Base-by-base conservation (phyloP, 177 flowering plant species). In the Vitis hybrid region DNA sequence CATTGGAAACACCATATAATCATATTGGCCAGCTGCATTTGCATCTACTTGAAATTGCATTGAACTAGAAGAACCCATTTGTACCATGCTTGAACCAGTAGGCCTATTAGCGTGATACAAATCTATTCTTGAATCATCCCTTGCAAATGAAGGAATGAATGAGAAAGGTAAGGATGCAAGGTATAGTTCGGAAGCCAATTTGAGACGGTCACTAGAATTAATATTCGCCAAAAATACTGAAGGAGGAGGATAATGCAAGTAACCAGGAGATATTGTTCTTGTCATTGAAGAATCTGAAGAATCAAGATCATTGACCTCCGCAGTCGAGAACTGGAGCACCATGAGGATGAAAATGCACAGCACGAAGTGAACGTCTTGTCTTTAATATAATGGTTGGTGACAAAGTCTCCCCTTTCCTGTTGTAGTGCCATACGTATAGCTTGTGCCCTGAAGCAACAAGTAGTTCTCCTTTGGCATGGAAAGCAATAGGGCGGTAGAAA, bases 301-400 rank as follows among this genome's bases (percentile, higher is more conserved):
- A 76, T 96, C 94, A 70, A 92, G 89, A 71, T 96, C 99, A 83
- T 89, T 94, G 76, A 92, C 99, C 99, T 96, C 99, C 97, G 98
- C 99, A 66, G 97, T 96, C 71, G 63, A 96, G 89, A 77, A 86
- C 87, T 59, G 97, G 98, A 48, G 97, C 95, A 60, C 83, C 98
- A 82, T 89, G 89, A 0, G 99, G 98, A 68, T 92, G 99, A 80
- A 96, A 20, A 20, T 20, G 22, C 22, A 20, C 22, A 20, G 22
- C 22, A 20, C 0, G 22, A 20, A 20, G 22, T 20, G 22, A 20
- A 20, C 22, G 22, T 20, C 22, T 20, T 20, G 22, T 20, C 22
- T 20, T 20, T 20, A 20, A 20, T 20, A 20, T 20, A 20, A 20
- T 20, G 22, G 22, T 20, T 20, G 22, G 22, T 20, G 22, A 20